A percentile compares a stretch with the other conserved stretches of the same genome.
phyloP scores from a whole-genome alignment of 2,329 filamentous ascomycete species.

The Colletotrichum euphorbiae region DNA sequence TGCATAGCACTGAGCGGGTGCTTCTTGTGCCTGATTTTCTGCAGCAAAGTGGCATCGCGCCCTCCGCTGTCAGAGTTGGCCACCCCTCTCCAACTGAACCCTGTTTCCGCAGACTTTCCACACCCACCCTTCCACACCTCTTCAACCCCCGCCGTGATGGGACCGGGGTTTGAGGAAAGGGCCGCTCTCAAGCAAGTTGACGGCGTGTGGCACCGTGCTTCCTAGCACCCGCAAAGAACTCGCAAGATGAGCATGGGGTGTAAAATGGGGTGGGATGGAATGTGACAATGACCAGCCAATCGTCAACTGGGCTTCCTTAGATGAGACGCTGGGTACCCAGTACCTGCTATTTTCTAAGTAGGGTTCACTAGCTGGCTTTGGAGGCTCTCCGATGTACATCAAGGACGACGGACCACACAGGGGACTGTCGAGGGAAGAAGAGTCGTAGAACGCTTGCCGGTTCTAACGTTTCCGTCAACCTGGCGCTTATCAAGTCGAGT shows the following conservation, averaged over 20 bases:
- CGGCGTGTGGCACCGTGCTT: constrained; percentile 27
- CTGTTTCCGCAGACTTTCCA: constrained; percentile 27
- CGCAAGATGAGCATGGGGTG: constrained; percentile 34
- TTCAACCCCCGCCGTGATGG: constrained; percentile 21
- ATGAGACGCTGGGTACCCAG: constrained; percentile 38
- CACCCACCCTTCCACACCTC: constrained; percentile 31
- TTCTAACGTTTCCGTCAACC: constrained; percentile 16
- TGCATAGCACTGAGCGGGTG: constrained; percentile 16
- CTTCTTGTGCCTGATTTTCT: constrained; percentile 28
- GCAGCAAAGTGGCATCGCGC: constrained; percentile 31
- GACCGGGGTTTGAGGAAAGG: constrained; percentile 29
- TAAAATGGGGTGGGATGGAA: constrained; percentile 38
- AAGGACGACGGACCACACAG: constrained; percentile 28
- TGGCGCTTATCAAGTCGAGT: constrained; percentile 33
- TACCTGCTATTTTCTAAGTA: constrained; percentile 20
- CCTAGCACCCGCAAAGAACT: constrained; percentile 28
- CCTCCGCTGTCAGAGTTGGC: constrained; percentile 25
- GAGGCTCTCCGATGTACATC: constrained; percentile 30
- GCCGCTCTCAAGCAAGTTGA: constrained; percentile 26
- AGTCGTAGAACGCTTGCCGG: constrained; percentile 12
- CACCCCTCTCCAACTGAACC: constrained; percentile 36
- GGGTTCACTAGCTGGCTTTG: constrained; percentile 24
- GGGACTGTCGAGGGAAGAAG: constrained; percentile 30
- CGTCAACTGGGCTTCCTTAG: constrained; percentile 25
- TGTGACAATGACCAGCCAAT: constrained; percentile 34